Evolutionary conservation across 2,329 filamentous ascomycete genomes (phyloP).

Genomic region (Raffaelea ambrosiae): DNA sequence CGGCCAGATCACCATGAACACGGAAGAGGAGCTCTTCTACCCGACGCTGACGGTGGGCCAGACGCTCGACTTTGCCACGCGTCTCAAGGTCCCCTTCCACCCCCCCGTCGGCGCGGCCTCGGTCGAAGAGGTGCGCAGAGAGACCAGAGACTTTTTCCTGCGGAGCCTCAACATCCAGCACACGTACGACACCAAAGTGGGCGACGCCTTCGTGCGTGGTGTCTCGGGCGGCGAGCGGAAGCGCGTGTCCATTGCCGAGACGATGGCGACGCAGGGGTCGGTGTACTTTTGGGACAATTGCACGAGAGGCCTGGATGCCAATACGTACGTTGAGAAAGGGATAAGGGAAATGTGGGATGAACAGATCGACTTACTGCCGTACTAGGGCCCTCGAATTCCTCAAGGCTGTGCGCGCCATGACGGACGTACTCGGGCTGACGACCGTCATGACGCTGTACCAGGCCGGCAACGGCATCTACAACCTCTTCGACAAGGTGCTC

Average conservation of each 20-base stretch:
- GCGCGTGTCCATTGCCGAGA: slow-evolving; percentile 68
- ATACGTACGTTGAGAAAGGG: slow-evolving; percentile 11
- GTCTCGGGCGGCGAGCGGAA: slow-evolving; percentile 60
- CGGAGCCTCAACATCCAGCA: slow-evolving; percentile 53
- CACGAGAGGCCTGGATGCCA: slow-evolving; percentile 56
- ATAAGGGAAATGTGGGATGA: not conserved
- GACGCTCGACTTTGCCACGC: slow-evolving; percentile 59
- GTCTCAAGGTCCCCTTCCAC: slow-evolving; percentile 45
- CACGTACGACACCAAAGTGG: slow-evolving; percentile 57
- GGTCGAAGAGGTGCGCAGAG: slow-evolving; percentile 34
- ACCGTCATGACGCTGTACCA: slow-evolving; percentile 59
- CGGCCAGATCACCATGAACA: slow-evolving; percentile 43
- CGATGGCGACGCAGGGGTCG: slow-evolving; percentile 48
- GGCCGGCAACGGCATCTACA: slow-evolving; percentile 56
- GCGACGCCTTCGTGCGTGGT: slow-evolving; percentile 54
- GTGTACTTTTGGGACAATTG: slow-evolving; percentile 67
- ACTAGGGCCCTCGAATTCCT: slow-evolving; percentile 55
- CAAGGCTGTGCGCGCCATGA: slow-evolving; percentile 55
- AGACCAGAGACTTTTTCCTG: slow-evolving; percentile 39
- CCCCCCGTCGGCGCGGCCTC: slow-evolving; percentile 33
- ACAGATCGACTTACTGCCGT: no score
- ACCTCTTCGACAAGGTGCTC: slow-evolving; percentile 66
- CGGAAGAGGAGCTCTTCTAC: slow-evolving; percentile 61
- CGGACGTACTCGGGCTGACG: slow-evolving; percentile 53
- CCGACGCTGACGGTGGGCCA: slow-evolving; percentile 58